phyloP scores from a whole-genome alignment of 2,329 filamentous ascomycete genomes.

The Arachnopeziza araneosa region DNA sequence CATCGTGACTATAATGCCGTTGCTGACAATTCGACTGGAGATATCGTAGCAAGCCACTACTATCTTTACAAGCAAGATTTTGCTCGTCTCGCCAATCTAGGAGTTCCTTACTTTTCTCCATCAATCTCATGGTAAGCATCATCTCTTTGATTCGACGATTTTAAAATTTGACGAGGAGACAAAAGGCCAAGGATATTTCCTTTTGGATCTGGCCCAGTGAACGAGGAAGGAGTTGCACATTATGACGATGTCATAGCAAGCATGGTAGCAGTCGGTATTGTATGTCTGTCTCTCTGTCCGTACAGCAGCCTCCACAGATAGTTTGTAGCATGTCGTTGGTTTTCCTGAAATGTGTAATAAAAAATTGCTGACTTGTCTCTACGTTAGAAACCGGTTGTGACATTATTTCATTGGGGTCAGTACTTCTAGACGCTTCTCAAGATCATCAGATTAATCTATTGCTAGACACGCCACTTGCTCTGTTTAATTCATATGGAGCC shows the following conservation, averaged over 20 bases:
- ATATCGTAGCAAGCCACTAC: conserved; percentile 47
- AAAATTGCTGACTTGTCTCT: neutral
- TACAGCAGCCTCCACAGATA: neutral
- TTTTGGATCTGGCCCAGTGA: conserved; percentile 46
- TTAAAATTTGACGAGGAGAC: conserved; percentile 30
- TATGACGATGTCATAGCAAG: conserved; percentile 50
- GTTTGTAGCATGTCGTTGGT: neutral
- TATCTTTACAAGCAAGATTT: conserved; percentile 53
- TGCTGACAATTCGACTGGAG: conserved; percentile 39
- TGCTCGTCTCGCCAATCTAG: conserved; percentile 45
- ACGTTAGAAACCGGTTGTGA: conserved; percentile 36
- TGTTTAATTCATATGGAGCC: conserved; percentile 38
- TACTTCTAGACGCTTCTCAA: neutral
- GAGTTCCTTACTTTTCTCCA: conserved; percentile 43
- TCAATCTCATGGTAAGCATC: conserved; percentile 30
- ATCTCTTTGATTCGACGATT: conserved; percentile 18
- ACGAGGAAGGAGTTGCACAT: conserved; percentile 44
- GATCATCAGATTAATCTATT: neutral
- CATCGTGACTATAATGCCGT: conserved; percentile 27
- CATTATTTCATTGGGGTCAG: conserved; percentile 39
- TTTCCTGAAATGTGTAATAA: neutral
- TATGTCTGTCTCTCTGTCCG: neutral
- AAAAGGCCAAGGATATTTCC: conserved; percentile 45
- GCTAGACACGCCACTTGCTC: conserved; percentile 24
- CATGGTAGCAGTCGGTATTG: conserved; percentile 43